phyloP scores from a whole-genome alignment of 2,329 filamentous ascomycete genomes.

The Talaromyces sp. region DNA sequence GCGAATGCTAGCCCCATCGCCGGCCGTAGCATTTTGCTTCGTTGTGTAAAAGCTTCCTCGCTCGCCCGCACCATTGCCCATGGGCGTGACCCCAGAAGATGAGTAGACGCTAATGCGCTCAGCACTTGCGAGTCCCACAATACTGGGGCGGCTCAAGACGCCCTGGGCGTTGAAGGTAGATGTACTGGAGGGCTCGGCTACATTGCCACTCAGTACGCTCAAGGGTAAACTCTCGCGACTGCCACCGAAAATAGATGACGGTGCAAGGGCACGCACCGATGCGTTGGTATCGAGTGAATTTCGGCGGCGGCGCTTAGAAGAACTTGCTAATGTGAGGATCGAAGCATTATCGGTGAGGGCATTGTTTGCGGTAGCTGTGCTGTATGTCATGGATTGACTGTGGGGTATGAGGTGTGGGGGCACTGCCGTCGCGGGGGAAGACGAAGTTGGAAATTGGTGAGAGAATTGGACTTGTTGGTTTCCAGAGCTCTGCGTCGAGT shows the following conservation, averaged over 20 bases:
- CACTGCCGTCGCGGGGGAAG: constrained; percentile 61
- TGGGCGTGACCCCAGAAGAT: constrained; percentile 66
- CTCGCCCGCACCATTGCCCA: constrained; percentile 63
- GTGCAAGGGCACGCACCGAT: constrained; percentile 66
- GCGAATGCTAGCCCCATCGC: constrained; percentile 75
- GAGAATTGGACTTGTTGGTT: constrained; percentile 56
- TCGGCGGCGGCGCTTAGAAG: constrained; percentile 64
- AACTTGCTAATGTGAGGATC: constrained; percentile 66
- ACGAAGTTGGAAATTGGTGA: constrained; percentile 59
- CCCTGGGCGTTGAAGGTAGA: constrained; percentile 44
- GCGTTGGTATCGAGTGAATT: constrained; percentile 68
- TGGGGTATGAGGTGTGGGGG: constrained; percentile 60
- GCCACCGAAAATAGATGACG: constrained; percentile 65
- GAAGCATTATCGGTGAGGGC: constrained; percentile 68
- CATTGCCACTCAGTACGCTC: constrained; percentile 62
- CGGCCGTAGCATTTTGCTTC: constrained; percentile 49
- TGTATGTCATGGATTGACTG: constrained; percentile 60
- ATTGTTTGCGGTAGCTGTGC: constrained; percentile 63
- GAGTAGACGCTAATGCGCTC: constrained; percentile 75
- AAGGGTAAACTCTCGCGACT: constrained; percentile 66
- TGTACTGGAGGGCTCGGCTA: constrained; percentile 47
- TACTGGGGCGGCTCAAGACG: constrained; percentile 51
- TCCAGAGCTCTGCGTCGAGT: constrained; percentile 41
- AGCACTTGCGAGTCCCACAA: constrained; percentile 58
- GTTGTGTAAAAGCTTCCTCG: constrained; percentile 79